Conservation (phyloP, 768 basidiomycete species). For the Paxillus ammoniavirescens region DNA sequence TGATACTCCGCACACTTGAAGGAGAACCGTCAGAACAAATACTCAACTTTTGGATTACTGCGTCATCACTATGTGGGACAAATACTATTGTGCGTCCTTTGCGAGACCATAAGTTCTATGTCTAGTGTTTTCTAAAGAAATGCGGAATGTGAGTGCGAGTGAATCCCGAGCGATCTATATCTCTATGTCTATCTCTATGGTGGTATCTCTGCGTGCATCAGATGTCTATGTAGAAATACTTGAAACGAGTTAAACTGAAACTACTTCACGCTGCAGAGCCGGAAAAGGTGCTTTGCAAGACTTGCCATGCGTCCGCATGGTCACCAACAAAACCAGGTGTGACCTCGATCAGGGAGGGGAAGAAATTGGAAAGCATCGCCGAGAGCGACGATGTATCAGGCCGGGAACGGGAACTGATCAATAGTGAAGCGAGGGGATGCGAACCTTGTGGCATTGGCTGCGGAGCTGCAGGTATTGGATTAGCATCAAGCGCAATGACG, state of each 20-base stretch:
- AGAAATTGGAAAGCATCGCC: slow-evolving; percentile 32
- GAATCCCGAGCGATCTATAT: too few relatives aligned
- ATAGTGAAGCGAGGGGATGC: slow-evolving; percentile 32
- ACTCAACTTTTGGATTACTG: not conserved
- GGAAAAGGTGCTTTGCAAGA: slow-evolving; percentile 10
- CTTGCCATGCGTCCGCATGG: slow-evolving; percentile 31
- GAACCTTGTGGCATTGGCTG: not conserved
- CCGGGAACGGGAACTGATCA: slow-evolving; percentile 32
- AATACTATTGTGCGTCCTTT: not conserved
- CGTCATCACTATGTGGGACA: not conserved
- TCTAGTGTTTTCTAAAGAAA: not conserved
- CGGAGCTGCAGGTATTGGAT: not conserved
- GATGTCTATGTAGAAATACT: not conserved
- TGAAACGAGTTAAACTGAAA: not conserved
- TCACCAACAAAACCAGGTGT: slow-evolving; percentile 33
- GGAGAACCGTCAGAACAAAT: not conserved
- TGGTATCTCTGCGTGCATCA: not conserved
- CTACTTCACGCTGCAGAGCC: not conserved
- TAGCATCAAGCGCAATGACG: slow-evolving; percentile 17
- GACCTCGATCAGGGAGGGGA: slow-evolving; percentile 37
- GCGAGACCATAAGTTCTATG: not conserved
- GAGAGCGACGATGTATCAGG: slow-evolving; percentile 30
- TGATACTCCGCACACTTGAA: too few relatives aligned
- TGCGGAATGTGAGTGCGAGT: not conserved
- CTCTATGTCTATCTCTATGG: not conserved